Base-by-base conservation (phyloP, 129 eudicot species). In the Chrysanthemum makinoi region DNA sequence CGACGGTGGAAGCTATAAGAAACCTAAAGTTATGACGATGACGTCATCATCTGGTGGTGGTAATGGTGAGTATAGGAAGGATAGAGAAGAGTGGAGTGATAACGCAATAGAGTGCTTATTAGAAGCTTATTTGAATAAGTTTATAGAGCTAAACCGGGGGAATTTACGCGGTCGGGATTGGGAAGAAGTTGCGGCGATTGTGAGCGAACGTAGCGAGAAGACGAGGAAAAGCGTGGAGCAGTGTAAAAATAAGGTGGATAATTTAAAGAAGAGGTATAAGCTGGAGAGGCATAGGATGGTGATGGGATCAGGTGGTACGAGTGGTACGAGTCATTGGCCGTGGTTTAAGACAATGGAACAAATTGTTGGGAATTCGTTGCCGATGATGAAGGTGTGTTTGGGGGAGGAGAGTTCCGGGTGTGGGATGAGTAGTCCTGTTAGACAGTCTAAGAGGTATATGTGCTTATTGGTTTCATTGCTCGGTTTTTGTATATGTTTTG, bases 241-340 rank as follows among this genome's bases (percentile, higher is more conserved):
- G 87, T 95, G 99, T 70, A 95, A 95, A 77, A 95, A 90, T 56
- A 95, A 95, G 78, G 99, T 95, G 70, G 99, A 95, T 80, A 95
- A 95, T 79, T 76, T 95, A 91, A 95, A 95, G 83, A 95, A 95
- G 85, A 80, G 99, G 79, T 95, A 85, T 75, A 95, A 95, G 63
- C 64, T 95, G 72, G 99, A 95, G 83, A 78, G 95, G 57, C 96
- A 95, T 51, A 68, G 99, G 75, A 69, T 87, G 96, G 88, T 66
- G 70, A 78, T 55, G 14, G 57, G 66, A 5, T 2, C 55, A 15
- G 86, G 81, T 53, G 93, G 89, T 13, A 87, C 92, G 7, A 78
- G 81, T 14, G 63, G 73, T 2, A 66, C 75, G 4, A 90, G 96
- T 67, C 91, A 87, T 74, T 94, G 99, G 99, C 99, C 99, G 3